These are phyloP conservation scores for Stevia rebaudiana DNA, from an alignment of 140 eudicot species.

Conservation along the genomic window DNA sequence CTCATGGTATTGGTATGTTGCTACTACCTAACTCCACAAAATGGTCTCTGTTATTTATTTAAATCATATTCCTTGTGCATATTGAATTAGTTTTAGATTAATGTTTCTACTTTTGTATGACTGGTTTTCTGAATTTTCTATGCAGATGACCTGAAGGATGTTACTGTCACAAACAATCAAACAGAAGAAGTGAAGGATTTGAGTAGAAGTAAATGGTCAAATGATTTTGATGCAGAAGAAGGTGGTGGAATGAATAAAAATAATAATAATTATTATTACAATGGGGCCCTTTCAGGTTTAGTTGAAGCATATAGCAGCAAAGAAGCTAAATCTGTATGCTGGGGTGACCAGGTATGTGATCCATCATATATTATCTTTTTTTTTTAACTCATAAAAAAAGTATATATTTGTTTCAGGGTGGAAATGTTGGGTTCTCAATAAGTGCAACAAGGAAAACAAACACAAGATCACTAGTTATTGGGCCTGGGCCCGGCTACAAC, in stretches of 20 bases:
- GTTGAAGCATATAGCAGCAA: conserved; percentile 59
- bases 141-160: conserved; percentile 35
- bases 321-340: conserved; percentile 83
- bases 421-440: conserved; percentile 71
- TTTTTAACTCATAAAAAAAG: too few species aligned
- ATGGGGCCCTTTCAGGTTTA: conserved; percentile 49
- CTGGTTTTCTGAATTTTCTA: background rate
- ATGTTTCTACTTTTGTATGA: background rate
- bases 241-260: conserved; percentile 32
- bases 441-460: conserved; percentile 57
- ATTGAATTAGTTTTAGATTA: background rate
- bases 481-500: conserved; percentile 96
- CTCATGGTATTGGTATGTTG: conserved; percentile 41
- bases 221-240: conserved; percentile 63
- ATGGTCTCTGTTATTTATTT: background rate
- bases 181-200: conserved; percentile 68
- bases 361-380: background rate
- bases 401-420: conserved; percentile 42
- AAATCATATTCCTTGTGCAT: background rate
- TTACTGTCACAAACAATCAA: conserved; percentile 28
- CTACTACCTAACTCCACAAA: background rate
- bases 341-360: conserved; percentile 86
- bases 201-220: conserved; percentile 90
- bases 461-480: conserved; percentile 60
- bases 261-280: too few species aligned